phyloP scores from a whole-genome alignment of 2,329 filamentous ascomycete species.

The Ciborinia camelliae region DNA sequence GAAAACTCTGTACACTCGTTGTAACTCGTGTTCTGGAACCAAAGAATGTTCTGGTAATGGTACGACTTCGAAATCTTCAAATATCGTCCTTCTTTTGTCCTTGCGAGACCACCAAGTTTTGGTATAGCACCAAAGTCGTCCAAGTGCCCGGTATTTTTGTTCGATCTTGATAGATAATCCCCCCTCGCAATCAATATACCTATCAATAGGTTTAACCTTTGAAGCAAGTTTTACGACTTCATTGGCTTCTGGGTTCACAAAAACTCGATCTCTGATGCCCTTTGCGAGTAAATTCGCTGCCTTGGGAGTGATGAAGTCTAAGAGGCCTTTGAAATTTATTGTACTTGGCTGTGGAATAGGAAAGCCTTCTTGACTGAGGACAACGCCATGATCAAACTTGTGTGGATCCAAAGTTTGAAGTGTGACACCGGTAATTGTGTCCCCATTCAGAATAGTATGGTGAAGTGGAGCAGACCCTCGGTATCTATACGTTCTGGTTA shows the following conservation, averaged over 20 bases:
- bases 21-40: background rate
- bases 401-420: conserved; percentile 80
- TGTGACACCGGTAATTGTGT: conserved; percentile 66
- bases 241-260: conserved; percentile 55
- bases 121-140: conserved; percentile 58
- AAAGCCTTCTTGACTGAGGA: conserved; percentile 68
- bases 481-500: conserved; percentile 49
- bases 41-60: conserved; percentile 6
- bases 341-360: conserved; percentile 46
- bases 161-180: conserved; percentile 55
- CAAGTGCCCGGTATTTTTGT: conserved; percentile 57
- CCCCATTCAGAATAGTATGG: conserved; percentile 67
- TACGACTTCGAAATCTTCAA: conserved; percentile 28
- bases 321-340: conserved; percentile 49
- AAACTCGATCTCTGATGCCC: conserved; percentile 59
- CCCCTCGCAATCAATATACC: conserved; percentile 56
- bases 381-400: conserved; percentile 73
- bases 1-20: background rate
- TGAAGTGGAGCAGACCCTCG: conserved; percentile 84
- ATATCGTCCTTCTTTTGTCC: conserved; percentile 29
- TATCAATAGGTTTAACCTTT: conserved; percentile 67
- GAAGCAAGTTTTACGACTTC: conserved; percentile 54
- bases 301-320: conserved; percentile 54
- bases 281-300: conserved; percentile 70
- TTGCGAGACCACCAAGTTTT: conserved; percentile 28